These are phyloP conservation scores for Cordyceps cateniannulata DNA, from an alignment of 2,329 filamentous ascomycete species.

Conservation along the genomic window DNA sequence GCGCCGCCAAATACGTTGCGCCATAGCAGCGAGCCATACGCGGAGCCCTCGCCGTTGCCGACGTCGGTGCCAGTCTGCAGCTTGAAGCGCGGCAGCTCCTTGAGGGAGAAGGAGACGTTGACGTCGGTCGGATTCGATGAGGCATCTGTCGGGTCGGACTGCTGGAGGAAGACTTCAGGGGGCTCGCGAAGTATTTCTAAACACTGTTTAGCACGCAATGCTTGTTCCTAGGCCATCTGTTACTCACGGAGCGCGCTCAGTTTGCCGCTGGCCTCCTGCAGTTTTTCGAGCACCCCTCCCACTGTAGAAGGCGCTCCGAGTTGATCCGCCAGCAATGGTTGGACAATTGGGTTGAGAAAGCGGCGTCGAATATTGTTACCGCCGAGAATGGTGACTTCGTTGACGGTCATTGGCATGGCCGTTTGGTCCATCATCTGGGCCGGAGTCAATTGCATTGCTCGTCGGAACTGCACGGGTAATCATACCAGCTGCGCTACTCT, in stretches of 20 bases:
- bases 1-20: constrained; percentile 93
- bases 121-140: constrained; percentile 69
- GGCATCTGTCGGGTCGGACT: constrained; percentile 61
- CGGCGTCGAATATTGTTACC: constrained; percentile 73
- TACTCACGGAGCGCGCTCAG: constrained; percentile 72
- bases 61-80: constrained; percentile 93
- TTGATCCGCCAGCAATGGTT: constrained; percentile 66
- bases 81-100: constrained; percentile 75
- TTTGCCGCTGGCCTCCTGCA: constrained; percentile 65
- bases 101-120: constrained; percentile 75
- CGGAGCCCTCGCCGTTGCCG: constrained; percentile 88
- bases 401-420: constrained; percentile 80
- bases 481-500: constrained; percentile 32
- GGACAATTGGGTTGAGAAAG: constrained; percentile 78
- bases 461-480: not conserved
- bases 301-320: constrained; percentile 67
- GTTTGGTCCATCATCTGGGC: constrained; percentile 60
- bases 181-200: constrained; percentile 81
- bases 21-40: constrained; percentile 79
- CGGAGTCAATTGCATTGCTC: not conserved
- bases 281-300: constrained; percentile 66
- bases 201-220: constrained; percentile 16
- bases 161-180: constrained; percentile 76
- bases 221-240: not conserved
- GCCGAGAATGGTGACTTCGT: constrained; percentile 76